Evolutionary conservation across 192 early-diverging fungal genomes (phyloP), one percentile per base, ranked within the genome.

Genomic region (Coemansia pectinata): DNA sequence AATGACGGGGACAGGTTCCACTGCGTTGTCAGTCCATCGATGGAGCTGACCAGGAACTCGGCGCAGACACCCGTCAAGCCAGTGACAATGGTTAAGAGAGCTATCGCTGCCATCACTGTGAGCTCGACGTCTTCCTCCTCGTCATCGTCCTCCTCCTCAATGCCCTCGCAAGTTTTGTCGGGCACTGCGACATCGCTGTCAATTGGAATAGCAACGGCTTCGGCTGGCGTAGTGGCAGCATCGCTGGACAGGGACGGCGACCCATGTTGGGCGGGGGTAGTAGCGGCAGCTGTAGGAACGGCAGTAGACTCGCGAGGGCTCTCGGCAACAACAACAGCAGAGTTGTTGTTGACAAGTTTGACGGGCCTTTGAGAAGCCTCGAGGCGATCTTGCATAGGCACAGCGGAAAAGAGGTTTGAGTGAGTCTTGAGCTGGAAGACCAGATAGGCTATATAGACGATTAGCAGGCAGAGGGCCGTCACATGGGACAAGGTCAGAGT

Each of bases 401-500:
- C 76, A 3, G 77, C 74, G 29, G 65, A 69, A 39, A 91, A 89
- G 62, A 89, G 70, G 60, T 87, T 79, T 15, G 85, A 76, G 67
- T 98, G 94, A 10, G 96, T 95, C 68, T 88, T 87, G 57, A 96
- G 87, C 87, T 91, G 89, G 77, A 92, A 91, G 44, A 85, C 78
- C 29, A 92, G 62, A 58, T 87, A 90, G 55, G 85, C 79, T 6
- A 87, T 72, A 60, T 94, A 93, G 50, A 90, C 85, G 34, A 91
- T 45, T 25, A 93, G 76, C 42, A 94, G 71, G 19, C 92, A 86
- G 34, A 93, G 81, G 0, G 93, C 83, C 0, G 89, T 90, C 39
- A 86, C 87, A 25, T 88, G 86, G 8, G 90, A 91, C 63, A 93
- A 67, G 9, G 74, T 87, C 50, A 90, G 65, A 8, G 85, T 83